Evolutionary conservation across 257 asterid species (phyloP), one percentile per base, ranked within the genome.

Genomic region (Solanum gandarillasii): DNA sequence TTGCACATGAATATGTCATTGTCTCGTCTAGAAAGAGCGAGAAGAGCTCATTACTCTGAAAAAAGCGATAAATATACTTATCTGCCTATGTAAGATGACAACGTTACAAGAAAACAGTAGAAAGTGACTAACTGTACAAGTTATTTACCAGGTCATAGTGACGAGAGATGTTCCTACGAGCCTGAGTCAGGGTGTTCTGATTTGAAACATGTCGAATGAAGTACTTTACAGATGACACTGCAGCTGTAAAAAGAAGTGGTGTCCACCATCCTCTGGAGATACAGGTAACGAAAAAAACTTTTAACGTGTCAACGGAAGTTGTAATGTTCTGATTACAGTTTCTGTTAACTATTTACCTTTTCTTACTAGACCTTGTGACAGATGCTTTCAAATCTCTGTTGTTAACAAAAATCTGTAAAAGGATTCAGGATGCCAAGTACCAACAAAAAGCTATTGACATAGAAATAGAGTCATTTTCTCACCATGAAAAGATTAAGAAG

Each of bases 181-280:
- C 96, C 83, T 95, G 98, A 68, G 96, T 94, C 55, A 94, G 89
- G 8, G 97, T 94, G 86, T 95, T 96, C 88, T 91, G 93, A 73
- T 98, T 93, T 2, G 95, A 94, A 65, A 94, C 92, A 36, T 96
- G 96, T 11, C 91, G 93, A 83, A 79, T 89, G 93, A 97, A 97
- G 71, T 96, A 96, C 83, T 96, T 97, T 25, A 99, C 98, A 60
- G 99, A 94, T 29, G 97, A 90, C 29, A 95, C 55, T 35, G 93
- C 95, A 20, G 98, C 93, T 32, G 97, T 92, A 48, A 93, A 86
- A 71, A 97, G 93, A 91, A 94, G 31, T 16, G 98, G 98, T 6
- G 98, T 95, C 98, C 98, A 97, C 99, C 98, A 95, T 70, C 99
- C 98, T 92, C 99, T 95, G 70, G 70, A 83, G 78, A 43, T 10